Evolutionary conservation across 108 stramenopile genomes (phyloP), one percentile per base, ranked within the genome.

Genomic region (Nannochloropsis gaditana): DNA sequence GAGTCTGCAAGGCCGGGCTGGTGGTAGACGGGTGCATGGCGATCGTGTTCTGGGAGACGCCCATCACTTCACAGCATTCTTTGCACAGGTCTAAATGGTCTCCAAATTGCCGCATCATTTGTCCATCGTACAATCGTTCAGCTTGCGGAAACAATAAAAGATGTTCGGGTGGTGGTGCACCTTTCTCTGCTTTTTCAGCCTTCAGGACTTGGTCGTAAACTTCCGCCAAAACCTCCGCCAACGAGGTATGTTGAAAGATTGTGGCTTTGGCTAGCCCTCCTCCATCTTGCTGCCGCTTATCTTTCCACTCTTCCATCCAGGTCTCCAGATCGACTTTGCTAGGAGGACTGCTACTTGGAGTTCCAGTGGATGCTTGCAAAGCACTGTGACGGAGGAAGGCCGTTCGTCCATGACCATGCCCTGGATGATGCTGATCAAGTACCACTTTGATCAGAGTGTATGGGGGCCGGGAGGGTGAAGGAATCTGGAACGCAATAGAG

Each of bases 181-280:
- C 59, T 73, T 73, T 73, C 6, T 73, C 59, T 4, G 59, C 59
- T n/a, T 73, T 73, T n/a, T 73, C 59, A 15, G 59, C 59, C n/a
- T 73, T 73, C 59, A 73, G n/a, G n/a, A 73, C 59, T n/a, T 73
- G 59, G 59, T 73, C 59, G n/a, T n/a, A 73, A n/a, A 73, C 59
- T n/a, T 73, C 59, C 0, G 59, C 59, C 59, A 73, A n/a, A n/a
- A 73, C 59, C 3, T 73, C 59, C 59, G 59, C 59, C 19, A 73
- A n/a, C 59, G 59, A 73, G 3, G 59, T 2, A n/a, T 73, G 59
- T n/a, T 73, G 8, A 6, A 6, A 73, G 0, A n/a, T 8, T 15
- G 59, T 73, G n/a, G 59, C 59, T n/a, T 73, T 73, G 59, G 59
- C 19, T 2, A n/a, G 15, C 4, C 19, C 19, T 15, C 59, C 59